Conservation (phyloP, 768 basidiomycete species). For the Boletus vermiculosoides region DNA sequence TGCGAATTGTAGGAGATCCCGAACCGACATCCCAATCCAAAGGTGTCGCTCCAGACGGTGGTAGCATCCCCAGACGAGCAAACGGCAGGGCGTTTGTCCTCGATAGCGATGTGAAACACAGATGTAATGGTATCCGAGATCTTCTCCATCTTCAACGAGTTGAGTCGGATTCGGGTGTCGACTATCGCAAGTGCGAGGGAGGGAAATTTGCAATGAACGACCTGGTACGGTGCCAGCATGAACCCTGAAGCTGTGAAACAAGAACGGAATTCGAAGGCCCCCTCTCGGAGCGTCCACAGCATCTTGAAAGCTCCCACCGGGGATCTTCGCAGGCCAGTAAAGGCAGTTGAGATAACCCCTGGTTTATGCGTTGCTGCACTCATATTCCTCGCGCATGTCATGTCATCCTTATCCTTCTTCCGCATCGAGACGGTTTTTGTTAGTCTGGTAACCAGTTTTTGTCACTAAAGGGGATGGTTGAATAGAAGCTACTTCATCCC, state of each 20-base stretch:
- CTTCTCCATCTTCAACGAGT: constrained; percentile 21
- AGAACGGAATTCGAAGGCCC: neutral
- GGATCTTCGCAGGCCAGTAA: constrained; percentile 7
- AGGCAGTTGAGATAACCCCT: constrained; percentile 5
- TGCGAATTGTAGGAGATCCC: constrained; percentile 19
- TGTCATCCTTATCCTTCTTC: neutral
- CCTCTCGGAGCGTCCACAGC: constrained; percentile 5
- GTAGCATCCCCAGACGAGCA: constrained; percentile 8
- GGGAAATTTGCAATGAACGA: neutral
- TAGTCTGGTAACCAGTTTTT: too few relatives aligned
- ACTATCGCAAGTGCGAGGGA: neutral
- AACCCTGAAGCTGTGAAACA: neutral
- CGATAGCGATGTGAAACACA: constrained; percentile 25
- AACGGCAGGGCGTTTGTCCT: constrained; percentile 18
- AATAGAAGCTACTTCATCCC: neutral
- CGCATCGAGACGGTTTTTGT: neutral
- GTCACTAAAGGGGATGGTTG: neutral
- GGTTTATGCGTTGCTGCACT: neutral
- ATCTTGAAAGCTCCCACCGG: neutral
- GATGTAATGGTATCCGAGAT: constrained; percentile 26
- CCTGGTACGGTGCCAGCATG: neutral
- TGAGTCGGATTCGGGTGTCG: neutral
- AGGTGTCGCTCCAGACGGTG: constrained; percentile 26
- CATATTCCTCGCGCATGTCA: neutral
- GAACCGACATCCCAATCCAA: constrained; percentile 30